Evolutionary conservation across 805 yeast genomes (phyloP), one percentile per base, ranked within the genome.

Genomic region (Kodamaea nitidulidarum): DNA sequence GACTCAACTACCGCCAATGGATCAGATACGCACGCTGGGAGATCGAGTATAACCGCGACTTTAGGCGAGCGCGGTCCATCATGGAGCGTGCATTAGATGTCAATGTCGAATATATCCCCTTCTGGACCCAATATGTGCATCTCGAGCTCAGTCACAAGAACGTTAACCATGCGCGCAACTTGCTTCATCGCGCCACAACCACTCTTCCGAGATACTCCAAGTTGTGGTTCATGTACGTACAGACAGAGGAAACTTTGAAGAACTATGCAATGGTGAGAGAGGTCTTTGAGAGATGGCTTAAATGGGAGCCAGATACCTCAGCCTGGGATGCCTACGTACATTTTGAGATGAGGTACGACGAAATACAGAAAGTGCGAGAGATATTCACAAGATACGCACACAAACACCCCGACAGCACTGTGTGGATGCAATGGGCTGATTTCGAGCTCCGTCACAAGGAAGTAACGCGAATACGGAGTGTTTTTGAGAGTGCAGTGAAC

Each of bases 1-100:
- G 95, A 43, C 74, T 83, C 25, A 88, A 88, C 52, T 71, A 76
- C 52, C 83, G 87, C 2, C 95, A 88, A 56, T 93, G 98, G 96
- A 71, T 87, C 56, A 69, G 96, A 40, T 93, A 91, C 58, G 98
- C 96, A 0, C 76, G 75, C 42, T 87, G 88, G 76, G 98, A 91
- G 60, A 58, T 81, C 3, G 84, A 83, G 4, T 60, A 64, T 43
- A 91, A 86, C 49, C 82, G 79, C 43, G 95, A 91, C 52, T 70
- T 76, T 44, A 70, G 76, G 14, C 68, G 97, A 15, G 95, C 95
- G 0, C 67, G 98, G 40, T 85, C 96, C 0, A 70, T 93, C 4
- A 84, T 84, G 61, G 98, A 91, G 58, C 70, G 98, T 37, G 95
- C 95, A 0, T 56, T 91, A 22, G 83, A 80, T 38, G 87, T 86